Evolutionary conservation across 352 stramenopile genomes (phyloP).

Genomic region (Blastocystis sp.): DNA sequence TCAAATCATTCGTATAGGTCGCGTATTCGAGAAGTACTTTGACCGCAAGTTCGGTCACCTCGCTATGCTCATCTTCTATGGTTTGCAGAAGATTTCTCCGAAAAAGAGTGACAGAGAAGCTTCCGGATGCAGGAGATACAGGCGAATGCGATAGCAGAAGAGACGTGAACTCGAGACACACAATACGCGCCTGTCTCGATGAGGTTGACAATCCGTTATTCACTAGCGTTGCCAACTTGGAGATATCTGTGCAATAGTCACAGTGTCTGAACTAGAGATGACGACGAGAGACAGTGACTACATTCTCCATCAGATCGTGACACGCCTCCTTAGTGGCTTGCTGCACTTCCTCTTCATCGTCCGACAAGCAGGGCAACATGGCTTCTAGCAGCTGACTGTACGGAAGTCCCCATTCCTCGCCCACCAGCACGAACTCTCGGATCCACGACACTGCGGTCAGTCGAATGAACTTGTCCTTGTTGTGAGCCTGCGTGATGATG

Average conservation of each 20-base stretch:
- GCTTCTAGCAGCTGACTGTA: conserved; percentile 70
- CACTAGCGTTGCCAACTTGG: neutral
- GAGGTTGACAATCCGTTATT: neutral
- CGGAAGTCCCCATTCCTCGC: conserved; percentile 72
- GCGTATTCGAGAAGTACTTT: conserved; percentile 87
- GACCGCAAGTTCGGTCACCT: conserved; percentile 89
- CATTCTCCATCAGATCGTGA: conserved; percentile 85
- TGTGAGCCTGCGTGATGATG: conserved; percentile 90
- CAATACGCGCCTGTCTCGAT: conserved; percentile 65
- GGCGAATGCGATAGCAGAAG: conserved; percentile 80
- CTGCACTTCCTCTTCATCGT: conserved; percentile 89
- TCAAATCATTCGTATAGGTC: conserved; percentile 79
- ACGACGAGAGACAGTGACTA: conserved; percentile 65
- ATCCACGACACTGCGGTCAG: conserved; percentile 95
- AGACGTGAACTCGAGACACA: conserved; percentile 87
- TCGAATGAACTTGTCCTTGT: conserved; percentile 89
- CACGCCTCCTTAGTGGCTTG: conserved; percentile 91
- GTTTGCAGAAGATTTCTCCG: conserved; percentile 89
- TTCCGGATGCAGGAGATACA: conserved; percentile 69
- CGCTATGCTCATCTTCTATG: conserved; percentile 87
- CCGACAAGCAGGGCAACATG: conserved; percentile 94
- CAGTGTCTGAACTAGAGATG: conserved; percentile 22
- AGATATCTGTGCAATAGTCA: conserved; percentile 13
- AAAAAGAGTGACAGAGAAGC: conserved; percentile 78
- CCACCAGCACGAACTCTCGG: conserved; percentile 90